Base-by-base conservation (phyloP, 1,284 basidiomycete species). In the Afroboletus lepidellus region DNA sequence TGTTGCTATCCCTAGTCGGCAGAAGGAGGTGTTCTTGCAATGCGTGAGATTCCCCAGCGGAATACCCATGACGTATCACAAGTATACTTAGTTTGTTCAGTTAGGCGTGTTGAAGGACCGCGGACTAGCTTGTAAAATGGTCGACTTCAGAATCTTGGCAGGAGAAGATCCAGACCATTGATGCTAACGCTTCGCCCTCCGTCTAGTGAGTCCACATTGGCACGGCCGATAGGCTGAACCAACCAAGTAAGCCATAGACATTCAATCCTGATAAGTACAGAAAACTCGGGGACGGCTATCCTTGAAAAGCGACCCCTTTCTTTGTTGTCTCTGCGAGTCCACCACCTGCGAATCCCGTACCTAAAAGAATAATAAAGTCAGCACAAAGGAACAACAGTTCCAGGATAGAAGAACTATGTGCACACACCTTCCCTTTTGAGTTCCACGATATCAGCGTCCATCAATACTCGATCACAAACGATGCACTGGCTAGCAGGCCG, bases 321-420 rank as follows among this genome's bases (percentile, higher is more conserved):
- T 81, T 90, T 29, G 79, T 82, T 0, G 87, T 86, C 69, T 93
- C 90, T n/a, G 92, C 90, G 55, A 92, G 69, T n/a, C 92, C 92
- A 20, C 92, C 92, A 32, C 90, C 90, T 8, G 92, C 92, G 63
- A 89, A 94, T 0, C 92, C 92, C 6, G 92, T 95, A 20, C 91
- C 90, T 92, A 48, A 48, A 57, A 53, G 54, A 37, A 37, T 15
- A 46, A 47, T 12, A 32, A 54, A 23, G 43, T 56, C 16, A 56
- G 36, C 3, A 23, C n/a, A 39, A 29, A 47, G 8, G 27, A 34
- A 50, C 30, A 18, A 34, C 16, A 6, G 8, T 32, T 8, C 38
- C 9, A 23, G 8, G 21, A 36, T 12, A 21, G 27, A 3, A 20
- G 29, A 25, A 3, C n/a, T 11, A 41, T 13, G 27, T 3, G 6